phyloP scores from a whole-genome alignment of 163 green algal species.

The Scenedesmus sp. region DNA sequence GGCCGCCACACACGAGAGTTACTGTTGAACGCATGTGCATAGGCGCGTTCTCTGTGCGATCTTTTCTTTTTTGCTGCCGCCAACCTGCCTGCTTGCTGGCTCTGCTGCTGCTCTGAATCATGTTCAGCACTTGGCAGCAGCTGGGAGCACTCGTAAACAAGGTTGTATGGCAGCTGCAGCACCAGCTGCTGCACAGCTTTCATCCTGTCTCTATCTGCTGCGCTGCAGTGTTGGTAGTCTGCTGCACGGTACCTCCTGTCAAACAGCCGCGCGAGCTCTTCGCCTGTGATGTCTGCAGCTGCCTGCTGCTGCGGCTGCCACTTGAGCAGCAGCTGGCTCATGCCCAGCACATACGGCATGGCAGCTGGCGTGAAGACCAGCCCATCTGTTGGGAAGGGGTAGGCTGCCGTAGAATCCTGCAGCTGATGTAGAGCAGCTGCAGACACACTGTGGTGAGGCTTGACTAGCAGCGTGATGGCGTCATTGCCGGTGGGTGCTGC shows the following conservation, averaged over 20 bases:
- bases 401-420: not conserved
- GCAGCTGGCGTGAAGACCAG: conserved; percentile 57
- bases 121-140: not conserved
- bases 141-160: conserved; percentile 59
- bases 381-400: conserved; percentile 56
- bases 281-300: conserved; percentile 41
- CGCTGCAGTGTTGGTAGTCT: too few species aligned
- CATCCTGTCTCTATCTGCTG: not conserved
- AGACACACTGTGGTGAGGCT: conserved; percentile 44
- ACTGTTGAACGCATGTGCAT: not conserved
- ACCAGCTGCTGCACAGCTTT: not conserved
- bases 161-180: not conserved
- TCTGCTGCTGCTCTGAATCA: not conserved
- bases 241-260: not conserved
- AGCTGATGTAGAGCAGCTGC: conserved; percentile 39
- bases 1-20: not conserved
- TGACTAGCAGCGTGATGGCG: conserved; percentile 39
- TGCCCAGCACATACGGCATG: conserved; percentile 57
- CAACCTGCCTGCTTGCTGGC: not conserved
- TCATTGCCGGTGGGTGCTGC: conserved; percentile 24
- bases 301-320: conserved; percentile 48
- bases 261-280: not conserved
- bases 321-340: conserved; percentile 59
- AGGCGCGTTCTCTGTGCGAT: too few species aligned
- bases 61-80: not conserved